These are phyloP conservation scores for Yamadazyma diddensiae DNA, from an alignment of 1,139 yeast genomes.

Conservation along the genomic window DNA sequence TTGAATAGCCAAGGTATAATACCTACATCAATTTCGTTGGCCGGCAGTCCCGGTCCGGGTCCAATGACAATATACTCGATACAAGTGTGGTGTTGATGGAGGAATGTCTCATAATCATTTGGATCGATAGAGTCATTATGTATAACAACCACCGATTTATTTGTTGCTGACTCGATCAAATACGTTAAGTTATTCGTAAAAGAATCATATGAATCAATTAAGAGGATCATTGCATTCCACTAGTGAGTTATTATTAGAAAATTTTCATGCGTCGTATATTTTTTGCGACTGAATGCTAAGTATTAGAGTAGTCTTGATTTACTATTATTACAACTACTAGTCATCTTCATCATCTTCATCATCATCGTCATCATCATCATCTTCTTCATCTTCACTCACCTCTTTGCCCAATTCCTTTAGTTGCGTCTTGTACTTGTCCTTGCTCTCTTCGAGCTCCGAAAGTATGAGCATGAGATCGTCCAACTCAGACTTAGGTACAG, in stretches of 20 bases:
- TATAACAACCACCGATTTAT: conserved; percentile 59
- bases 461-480: conserved; percentile 77
- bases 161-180: conserved; percentile 55
- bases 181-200: conserved; percentile 80
- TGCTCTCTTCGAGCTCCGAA: conserved; percentile 71
- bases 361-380: conserved; percentile 27
- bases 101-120: conserved; percentile 31
- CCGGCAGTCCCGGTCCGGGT: conserved; percentile 97
- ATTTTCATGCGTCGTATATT: conserved; percentile 5
- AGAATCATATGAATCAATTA: conserved; percentile 92
- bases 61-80: conserved; percentile 85
- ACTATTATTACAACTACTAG: too few relatives aligned
- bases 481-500: conserved; percentile 58
- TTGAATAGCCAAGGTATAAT: conserved; percentile 56
- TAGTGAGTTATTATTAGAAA: too few relatives aligned
- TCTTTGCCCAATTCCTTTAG: conserved; percentile 49
- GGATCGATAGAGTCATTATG: conserved; percentile 66
- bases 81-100: conserved; percentile 35
- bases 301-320: too few relatives aligned
- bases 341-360: conserved; percentile 13
- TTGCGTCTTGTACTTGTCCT: conserved; percentile 53
- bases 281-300: conserved; percentile 2
- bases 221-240: conserved; percentile 64
- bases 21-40: conserved; percentile 63
- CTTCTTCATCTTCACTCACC: conserved; percentile 46